phyloP scores from a whole-genome alignment of 495 filamentous ascomycete species.

The Xylaria scruposa region DNA sequence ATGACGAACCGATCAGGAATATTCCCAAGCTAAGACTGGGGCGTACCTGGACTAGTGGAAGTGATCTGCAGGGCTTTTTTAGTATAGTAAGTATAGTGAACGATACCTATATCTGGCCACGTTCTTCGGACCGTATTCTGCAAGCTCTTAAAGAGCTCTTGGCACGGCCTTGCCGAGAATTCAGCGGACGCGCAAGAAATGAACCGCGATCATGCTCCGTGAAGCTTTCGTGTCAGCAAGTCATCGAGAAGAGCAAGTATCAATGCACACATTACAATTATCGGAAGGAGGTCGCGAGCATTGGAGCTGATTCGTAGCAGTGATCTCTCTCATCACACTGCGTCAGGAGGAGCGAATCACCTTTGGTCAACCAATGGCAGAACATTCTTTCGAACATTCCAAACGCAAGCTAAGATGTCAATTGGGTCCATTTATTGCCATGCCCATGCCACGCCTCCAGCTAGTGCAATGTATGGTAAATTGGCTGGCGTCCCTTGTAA shows the following conservation, averaged over 20 bases:
- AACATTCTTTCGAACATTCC: conserved; percentile 20
- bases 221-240: neutral
- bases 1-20: conserved; percentile 1
- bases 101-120: neutral
- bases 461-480: neutral
- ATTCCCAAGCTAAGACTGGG: neutral
- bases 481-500: neutral
- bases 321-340: conserved; percentile 17
- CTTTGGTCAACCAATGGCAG: conserved; percentile 3
- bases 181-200: neutral
- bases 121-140: conserved; percentile 1
- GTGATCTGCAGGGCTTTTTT: neutral
- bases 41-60: neutral
- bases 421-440: conserved; percentile 1
- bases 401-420: conserved; percentile 5
- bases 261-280: neutral
- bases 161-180: neutral
- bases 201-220: neutral
- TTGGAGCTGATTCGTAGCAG: neutral
- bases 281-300: conserved; percentile 1
- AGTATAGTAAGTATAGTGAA: neutral
- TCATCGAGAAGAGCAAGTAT: neutral
- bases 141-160: conserved; percentile 13
- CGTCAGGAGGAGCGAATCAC: conserved; percentile 18
- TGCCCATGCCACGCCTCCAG: neutral